These are phyloP conservation scores for Effrenium voratum DNA, from an alignment of 73 alveolate species.

Conservation along the genomic window DNA sequence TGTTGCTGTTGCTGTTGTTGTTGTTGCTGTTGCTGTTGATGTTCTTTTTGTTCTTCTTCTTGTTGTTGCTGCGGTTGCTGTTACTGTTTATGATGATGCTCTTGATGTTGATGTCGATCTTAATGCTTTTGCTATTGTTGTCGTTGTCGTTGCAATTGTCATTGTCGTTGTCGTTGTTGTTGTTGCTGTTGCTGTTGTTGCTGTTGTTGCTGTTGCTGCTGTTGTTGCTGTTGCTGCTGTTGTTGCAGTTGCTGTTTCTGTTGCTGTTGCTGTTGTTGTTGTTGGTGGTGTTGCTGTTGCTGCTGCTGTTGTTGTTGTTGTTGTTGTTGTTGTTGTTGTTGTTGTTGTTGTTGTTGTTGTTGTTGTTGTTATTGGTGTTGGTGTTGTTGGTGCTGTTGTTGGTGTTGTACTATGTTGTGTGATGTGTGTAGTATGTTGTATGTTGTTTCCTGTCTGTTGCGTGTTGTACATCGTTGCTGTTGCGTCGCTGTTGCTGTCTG, in stretches of 20 bases:
- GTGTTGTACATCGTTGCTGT: too few relatives aligned
- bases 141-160: not conserved
- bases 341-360: not conserved
- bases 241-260: not conserved
- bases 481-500: too few relatives aligned
- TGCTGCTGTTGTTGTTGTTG: not conserved
- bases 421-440: too few relatives aligned
- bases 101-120: too few relatives aligned
- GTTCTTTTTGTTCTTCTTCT: too few relatives aligned
- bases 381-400: too few relatives aligned
- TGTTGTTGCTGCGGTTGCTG: not conserved
- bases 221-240: not conserved
- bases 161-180: not conserved
- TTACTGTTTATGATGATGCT: too few relatives aligned
- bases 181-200: not conserved
- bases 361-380: not conserved
- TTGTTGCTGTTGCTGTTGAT: not conserved
- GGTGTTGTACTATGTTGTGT: too few relatives aligned
- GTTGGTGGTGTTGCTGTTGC: not conserved
- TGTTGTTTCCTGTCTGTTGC: too few relatives aligned
- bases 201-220: not conserved
- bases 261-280: not conserved
- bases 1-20: not conserved
- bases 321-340: not conserved
- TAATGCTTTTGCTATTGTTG: not conserved